A percentile compares a stretch with the other conserved stretches of the same genome.
Evolutionary conservation across 2,329 filamentous ascomycete species (phyloP).

Genomic region (Beauveria australis): DNA sequence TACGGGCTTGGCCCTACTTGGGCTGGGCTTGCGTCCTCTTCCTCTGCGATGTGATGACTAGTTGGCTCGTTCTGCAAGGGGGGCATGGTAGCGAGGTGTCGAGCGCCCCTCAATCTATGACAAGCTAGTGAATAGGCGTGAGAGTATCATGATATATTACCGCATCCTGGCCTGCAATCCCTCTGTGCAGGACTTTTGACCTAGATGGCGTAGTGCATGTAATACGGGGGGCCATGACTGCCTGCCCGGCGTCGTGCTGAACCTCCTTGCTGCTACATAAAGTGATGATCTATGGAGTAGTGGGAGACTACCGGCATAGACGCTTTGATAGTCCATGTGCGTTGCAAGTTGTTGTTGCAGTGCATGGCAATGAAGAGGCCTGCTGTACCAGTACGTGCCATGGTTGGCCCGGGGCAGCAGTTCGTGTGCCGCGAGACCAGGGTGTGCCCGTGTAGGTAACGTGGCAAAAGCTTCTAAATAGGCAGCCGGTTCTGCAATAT

Average conservation of each 20-base stretch:
- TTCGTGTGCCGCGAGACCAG: background rate
- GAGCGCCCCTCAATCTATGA: background rate
- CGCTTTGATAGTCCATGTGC: background rate
- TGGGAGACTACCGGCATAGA: background rate
- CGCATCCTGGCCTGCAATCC: background rate
- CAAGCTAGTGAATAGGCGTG: background rate
- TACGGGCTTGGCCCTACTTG: background rate
- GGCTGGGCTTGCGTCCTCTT: background rate
- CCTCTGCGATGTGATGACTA: background rate
- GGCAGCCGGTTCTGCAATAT: background rate
- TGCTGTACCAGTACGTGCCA: background rate
- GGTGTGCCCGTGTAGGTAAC: constrained; percentile 5
- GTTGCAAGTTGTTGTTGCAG: background rate
- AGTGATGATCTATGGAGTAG: background rate
- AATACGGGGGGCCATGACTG: background rate
- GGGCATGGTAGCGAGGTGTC: background rate
- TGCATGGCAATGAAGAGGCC: background rate
- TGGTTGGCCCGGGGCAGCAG: constrained; percentile 1
- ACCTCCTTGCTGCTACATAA: background rate
- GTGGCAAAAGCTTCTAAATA: background rate
- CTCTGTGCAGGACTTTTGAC: background rate
- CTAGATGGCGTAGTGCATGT: background rate
- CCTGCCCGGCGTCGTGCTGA: background rate
- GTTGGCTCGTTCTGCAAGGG: background rate
- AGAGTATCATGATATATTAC: background rate